Conservation (phyloP, 805 yeast genomes). For the Saturnispora quitensis region DNA sequence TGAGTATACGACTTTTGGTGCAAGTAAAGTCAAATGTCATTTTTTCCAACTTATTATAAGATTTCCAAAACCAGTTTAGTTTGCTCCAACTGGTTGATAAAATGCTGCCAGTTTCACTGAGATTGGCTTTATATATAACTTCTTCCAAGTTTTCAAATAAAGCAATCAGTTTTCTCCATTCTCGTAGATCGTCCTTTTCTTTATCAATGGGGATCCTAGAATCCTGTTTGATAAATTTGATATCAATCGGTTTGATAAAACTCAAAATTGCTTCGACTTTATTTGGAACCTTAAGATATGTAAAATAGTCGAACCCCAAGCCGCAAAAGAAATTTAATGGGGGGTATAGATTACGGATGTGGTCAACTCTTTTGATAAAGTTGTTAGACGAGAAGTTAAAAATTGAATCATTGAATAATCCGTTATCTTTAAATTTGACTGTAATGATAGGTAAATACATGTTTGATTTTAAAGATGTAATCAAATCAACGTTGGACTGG, state of each 20-base stretch:
- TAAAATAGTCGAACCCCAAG: not conserved
- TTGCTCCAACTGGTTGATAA: not conserved
- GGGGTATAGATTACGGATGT: not conserved
- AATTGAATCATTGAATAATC: not conserved
- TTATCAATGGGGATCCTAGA: not conserved
- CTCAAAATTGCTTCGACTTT: not conserved
- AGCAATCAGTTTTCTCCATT: constrained; percentile 1
- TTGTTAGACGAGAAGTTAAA: not conserved
- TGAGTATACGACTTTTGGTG: not conserved
- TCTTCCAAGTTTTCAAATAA: not conserved
- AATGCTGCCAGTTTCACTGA: not conserved
- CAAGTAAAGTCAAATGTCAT: not conserved
- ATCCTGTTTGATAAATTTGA: not conserved
- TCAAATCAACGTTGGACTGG: not conserved
- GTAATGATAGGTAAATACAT: not conserved
- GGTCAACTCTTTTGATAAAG: not conserved
- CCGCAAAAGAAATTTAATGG: not conserved
- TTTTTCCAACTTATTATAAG: not conserved
- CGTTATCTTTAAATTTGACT: not conserved
- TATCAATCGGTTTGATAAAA: not conserved
- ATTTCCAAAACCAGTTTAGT: constrained; percentile 3
- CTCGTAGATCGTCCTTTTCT: not conserved
- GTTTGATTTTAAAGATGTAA: not conserved
- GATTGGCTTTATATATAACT: not conserved
- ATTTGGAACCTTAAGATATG: not conserved